Evolutionary conservation across 257 asterid genomes (phyloP).

Genomic region (Solanum sitiens): DNA sequence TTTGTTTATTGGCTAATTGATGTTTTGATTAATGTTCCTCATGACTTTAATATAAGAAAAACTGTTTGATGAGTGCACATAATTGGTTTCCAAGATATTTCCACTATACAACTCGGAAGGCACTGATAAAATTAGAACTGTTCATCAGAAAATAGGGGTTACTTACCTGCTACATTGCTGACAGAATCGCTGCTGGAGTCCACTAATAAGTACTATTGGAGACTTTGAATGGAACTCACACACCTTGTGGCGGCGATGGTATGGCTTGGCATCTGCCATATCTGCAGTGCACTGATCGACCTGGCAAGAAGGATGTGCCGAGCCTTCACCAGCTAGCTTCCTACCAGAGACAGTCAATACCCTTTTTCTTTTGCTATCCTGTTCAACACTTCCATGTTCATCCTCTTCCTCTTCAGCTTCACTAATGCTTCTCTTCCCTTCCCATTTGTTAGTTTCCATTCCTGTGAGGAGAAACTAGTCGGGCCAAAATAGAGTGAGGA

Average conservation of each 20-base stretch:
- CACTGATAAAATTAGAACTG: background rate
- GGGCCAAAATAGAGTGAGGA: slow-evolving; percentile 17
- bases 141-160: background rate
- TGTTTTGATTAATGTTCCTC: background rate
- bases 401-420: slow-evolving; percentile 44
- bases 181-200: slow-evolving; percentile 67
- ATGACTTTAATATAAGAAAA: background rate
- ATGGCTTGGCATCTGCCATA: slow-evolving; percentile 52
- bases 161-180: slow-evolving; percentile 98
- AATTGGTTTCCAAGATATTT: background rate
- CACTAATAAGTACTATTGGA: slow-evolving; percentile 43
- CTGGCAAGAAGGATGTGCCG: slow-evolving; percentile 54
- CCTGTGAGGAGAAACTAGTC: slow-evolving; percentile 4
- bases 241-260: slow-evolving; percentile 85
- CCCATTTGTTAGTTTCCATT: slow-evolving; percentile 54
- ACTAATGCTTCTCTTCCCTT: slow-evolving; percentile 40
- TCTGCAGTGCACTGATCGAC: slow-evolving; percentile 55
- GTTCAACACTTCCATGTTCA: slow-evolving; percentile 35
- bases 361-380: slow-evolving; percentile 46
- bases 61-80: background rate
- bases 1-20: background rate
- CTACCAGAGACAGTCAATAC: slow-evolving; percentile 25
- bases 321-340: slow-evolving; percentile 28
- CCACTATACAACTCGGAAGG: background rate
- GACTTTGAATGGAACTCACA: slow-evolving; percentile 83